Base-by-base conservation (phyloP, 2,329 filamentous ascomycete genomes). In the Trichophyton benhamiae region DNA sequence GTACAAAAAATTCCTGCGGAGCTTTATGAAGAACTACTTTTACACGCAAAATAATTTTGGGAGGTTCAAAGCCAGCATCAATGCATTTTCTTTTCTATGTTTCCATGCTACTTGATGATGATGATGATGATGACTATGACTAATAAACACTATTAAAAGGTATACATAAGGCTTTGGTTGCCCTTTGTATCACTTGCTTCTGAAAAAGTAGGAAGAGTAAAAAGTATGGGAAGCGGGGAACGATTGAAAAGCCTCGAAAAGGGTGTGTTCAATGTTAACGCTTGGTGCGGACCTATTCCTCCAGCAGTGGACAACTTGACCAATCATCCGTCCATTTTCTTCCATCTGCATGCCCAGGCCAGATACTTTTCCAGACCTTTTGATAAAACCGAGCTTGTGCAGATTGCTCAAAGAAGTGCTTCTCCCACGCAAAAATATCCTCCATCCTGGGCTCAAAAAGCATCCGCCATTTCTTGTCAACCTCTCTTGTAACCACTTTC, bases 1-100 rank as follows among this genome's bases (percentile, higher is more conserved):
- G 87, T 95, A 62, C 86, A 87, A 67, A 94, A 91, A 79, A 91
- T 99, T 60, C 92, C 94, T 1, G 85, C 91, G 64, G 88, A 95
- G 66, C 80, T 97, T 57, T 99, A 96, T 71, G 85, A 87, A 58
- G 89, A 96, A 72, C 90, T 99, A 69, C 86, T 96, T 59, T 80
- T 82, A 46, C 94, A 99, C 73, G 92, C 92, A 5, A 87, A 76
- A 66, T 76, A 25, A 60, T 17, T 36, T 36, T 30, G 27, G 27
- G 27, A 38, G 11, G 33, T 13, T 38, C 11, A 41, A 36, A 30
- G 20, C 25, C 15, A 38, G 3, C 27, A 17, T 22, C 13, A 33
- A 58, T 22, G 17, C 20, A 20, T 41, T n/a, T 59, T 20, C 20
- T 46, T 48, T 48, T 42, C 8, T 48, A 20, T 36, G 13, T 3